Evolutionary conservation across 176 grass and related monocot genomes (phyloP), one percentile per base, ranked within the genome.

Genomic region (Oryza rufipogon): DNA sequence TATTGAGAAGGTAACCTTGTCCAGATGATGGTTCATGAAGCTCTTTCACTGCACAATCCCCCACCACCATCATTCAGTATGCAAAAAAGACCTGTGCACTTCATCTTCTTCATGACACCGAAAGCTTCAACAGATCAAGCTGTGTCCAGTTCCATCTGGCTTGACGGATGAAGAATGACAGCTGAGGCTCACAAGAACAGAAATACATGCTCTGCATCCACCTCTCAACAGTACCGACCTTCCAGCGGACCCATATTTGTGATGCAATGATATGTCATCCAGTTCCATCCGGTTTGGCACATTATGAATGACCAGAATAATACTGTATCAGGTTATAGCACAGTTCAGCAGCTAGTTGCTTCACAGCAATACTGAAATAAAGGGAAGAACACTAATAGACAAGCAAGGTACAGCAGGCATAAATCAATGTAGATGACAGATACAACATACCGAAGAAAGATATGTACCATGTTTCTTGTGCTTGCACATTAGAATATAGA

Each of bases 251-350:
- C 51, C 84, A 83, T 75, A 28, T 79, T 66, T 71, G 34, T 72
- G 64, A 79, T 90, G 46, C 84, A 78, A 82, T 86, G 75, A 86
- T 44, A 86, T 68, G 68, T 39, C 25, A 1, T 46, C 36, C 20
- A 49, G 68, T 74, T 86, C 84, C 74, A 90, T 86, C 80, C 0
- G 4, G 28, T 9, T 80, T 87, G 80, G 84, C 32, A 38, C 75
- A 75, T 87, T 87, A 83, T 83, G 64, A 33, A 75, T 61, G 41
- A 84, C 71, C 30, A 70, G 64, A 87, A 84, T 76, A 80, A 83
- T 70, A 90, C 41, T 80, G 75, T 87, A 64, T 73, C 61, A 74
- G 49, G n/a, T 49, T 79, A 75, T 11, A 79, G 70, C 48, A 90
- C 49, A 75, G 84, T 80, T 90, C 75, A 83, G 26, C 48, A 73